Evolutionary conservation across 352 stramenopile species (phyloP), one percentile per base, ranked within the genome.

Genomic region (Phytophthora citricola): DNA sequence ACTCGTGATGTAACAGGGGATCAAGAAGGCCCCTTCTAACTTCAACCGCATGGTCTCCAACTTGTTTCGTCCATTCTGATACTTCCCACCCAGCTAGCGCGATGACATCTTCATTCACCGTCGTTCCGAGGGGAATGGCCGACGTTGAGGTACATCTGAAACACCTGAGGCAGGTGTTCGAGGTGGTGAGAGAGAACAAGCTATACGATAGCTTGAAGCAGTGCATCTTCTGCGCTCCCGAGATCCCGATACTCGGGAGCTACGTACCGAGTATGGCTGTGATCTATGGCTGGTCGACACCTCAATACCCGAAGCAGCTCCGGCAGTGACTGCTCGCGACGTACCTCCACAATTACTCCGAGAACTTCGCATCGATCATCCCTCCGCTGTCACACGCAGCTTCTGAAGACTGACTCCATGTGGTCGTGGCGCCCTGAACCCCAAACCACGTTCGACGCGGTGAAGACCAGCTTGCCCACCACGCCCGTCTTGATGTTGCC

Each of bases 1-100:
- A 31, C 38, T 81, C 0, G 63, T 73, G 5, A 73, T 74, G 58
- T 60, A 60, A 1, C 56, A 73, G 52, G 69, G 66, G 12, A 17
- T 17, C 17, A 17, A 17, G 17, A 17, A 17, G 17, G 17, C 17
- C 17, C 17, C 17, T 17, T 17, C 17, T 17, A 17, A 17, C 17
- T 17, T 17, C 17, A 17, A 17, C 17, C 34, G 47, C 26, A 53
- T 53, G 46, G 26, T 40, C 1, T 53, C 46, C 4, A 27, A 26
- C 22, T 10, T 43, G 48, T 11, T 51, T 5, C 45, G 31, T 5
- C 48, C 48, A 20, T 32, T 29, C 20, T 5, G 48, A 0, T 15
- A 55, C 8, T 55, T 55, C 20, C 29, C 48, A 1, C 31, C 48
- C n/a, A 55, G 29, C 10, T 44, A 32, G 15, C 32, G 29, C 31